These are phyloP conservation scores for Recurvomyces mirabilis DNA, from an alignment of 495 filamentous ascomycete genomes.

Conservation along the genomic window DNA sequence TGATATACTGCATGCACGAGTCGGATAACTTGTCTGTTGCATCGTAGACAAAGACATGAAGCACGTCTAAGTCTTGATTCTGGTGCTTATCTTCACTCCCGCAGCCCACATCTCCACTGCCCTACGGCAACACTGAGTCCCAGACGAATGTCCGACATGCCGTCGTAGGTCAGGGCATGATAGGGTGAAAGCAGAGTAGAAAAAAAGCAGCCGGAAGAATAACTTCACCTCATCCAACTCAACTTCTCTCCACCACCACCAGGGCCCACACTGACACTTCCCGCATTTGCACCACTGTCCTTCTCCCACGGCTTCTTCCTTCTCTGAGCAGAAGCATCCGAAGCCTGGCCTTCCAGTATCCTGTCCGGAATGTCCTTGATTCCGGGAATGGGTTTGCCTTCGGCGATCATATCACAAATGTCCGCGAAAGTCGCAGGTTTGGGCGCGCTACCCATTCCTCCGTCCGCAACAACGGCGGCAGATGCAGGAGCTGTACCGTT, in stretches of 20 bases:
- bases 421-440: slow-evolving; percentile 83
- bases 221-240: slow-evolving; percentile 16
- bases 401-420: slow-evolving; percentile 79
- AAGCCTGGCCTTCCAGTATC: slow-evolving; percentile 54
- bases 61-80: no score
- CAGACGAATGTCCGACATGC: no score
- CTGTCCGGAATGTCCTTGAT: slow-evolving; percentile 83
- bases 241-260: slow-evolving; percentile 1
- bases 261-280: neutral
- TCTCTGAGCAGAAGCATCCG: slow-evolving; percentile 38
- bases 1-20: no score
- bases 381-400: slow-evolving; percentile 73
- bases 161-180: no score
- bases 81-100: no score
- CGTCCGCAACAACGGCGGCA: neutral
- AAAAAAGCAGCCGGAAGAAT: no score
- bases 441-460: slow-evolving; percentile 29
- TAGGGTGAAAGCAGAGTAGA: no score
- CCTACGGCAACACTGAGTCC: no score
- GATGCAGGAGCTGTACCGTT: neutral
- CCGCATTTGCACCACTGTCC: neutral
- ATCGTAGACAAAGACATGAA: no score
- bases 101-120: no score
- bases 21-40: no score
- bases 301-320: slow-evolving; percentile 78